These are phyloP conservation scores for Abelmoschus esculentus DNA, from an alignment of 345 rosid genomes.

Conservation along the genomic window DNA sequence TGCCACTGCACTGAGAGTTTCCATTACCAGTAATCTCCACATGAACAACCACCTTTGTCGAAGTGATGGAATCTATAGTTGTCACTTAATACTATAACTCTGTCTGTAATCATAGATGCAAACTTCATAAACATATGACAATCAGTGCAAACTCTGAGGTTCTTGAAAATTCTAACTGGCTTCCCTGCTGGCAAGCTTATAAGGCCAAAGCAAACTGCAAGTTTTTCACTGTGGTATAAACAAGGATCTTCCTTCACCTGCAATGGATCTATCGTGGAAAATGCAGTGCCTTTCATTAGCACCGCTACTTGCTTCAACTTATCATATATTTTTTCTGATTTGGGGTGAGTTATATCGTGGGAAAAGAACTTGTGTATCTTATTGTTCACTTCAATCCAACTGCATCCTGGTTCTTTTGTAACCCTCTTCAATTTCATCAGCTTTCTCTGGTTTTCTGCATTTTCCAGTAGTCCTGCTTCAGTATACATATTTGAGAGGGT, in stretches of 20 bases:
- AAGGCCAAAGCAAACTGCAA: conserved; percentile 26
- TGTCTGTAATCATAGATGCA: conserved; percentile 1
- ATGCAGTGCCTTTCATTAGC: conserved; percentile 5
- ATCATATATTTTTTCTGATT: conserved; percentile 10
- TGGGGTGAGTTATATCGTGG: conserved; percentile 9
- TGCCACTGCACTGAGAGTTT: background rate
- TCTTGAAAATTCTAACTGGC: conserved; percentile 21
- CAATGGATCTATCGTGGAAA: background rate
- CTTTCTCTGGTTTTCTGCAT: conserved; percentile 21
- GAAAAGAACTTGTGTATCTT: conserved; percentile 25
- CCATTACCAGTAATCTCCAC: conserved; percentile 23
- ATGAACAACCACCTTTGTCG: conserved; percentile 18
- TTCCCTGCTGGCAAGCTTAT: conserved; percentile 18
- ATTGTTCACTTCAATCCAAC: conserved; percentile 23
- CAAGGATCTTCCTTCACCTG: background rate
- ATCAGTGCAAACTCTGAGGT: conserved; percentile 18
- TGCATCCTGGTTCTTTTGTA: conserved; percentile 22
- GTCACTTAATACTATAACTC: conserved; percentile 18
- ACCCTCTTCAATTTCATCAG: conserved; percentile 12
- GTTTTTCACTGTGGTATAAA: conserved; percentile 26
- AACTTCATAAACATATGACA: conserved; percentile 24
- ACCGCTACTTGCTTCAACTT: conserved; percentile 16
- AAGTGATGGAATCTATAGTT: conserved; percentile 26
- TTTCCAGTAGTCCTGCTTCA: conserved; percentile 1
- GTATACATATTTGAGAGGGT: conserved; percentile 21